Conservation (phyloP, 768 basidiomycete genomes). For the Boletus rubropictus region DNA sequence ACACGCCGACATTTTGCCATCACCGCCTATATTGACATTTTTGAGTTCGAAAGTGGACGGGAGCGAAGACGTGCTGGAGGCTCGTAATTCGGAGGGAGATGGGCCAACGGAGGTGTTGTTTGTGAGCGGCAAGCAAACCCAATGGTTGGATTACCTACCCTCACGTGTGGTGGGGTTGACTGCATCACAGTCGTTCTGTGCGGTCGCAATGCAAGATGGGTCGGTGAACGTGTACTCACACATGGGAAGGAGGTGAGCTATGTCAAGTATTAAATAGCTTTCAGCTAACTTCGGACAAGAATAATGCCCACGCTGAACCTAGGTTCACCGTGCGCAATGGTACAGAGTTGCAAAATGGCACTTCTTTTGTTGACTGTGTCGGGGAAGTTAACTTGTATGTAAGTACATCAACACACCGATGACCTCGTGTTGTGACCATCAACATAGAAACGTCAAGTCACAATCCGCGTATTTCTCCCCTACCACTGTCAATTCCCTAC, state of each 20-base stretch:
- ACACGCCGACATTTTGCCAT: constrained; percentile 29
- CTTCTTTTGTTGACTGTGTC: constrained; percentile 69
- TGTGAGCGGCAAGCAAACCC: constrained; percentile 58
- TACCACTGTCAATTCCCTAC: constrained; percentile 53
- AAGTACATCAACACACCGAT: constrained; percentile 16
- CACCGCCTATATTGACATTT: constrained; percentile 57
- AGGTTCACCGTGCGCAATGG: constrained; percentile 61
- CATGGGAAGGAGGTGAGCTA: constrained; percentile 70
- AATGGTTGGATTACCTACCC: constrained; percentile 88
- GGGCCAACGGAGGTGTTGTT: constrained; percentile 65
- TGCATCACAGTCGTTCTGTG: constrained; percentile 62
- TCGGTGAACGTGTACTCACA: constrained; percentile 78
- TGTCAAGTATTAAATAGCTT: not conserved
- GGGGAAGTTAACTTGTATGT: constrained; percentile 78
- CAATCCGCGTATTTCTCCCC: constrained; percentile 61
- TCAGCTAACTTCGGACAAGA: constrained; percentile 36
- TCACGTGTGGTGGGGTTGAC: constrained; percentile 63
- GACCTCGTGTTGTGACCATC: constrained; percentile 5
- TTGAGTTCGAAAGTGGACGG: constrained; percentile 59
- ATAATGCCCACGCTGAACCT: constrained; percentile 72
- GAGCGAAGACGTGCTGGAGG: constrained; percentile 67
- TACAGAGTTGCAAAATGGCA: constrained; percentile 59
- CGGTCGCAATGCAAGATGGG: constrained; percentile 75
- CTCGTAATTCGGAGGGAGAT: constrained; percentile 63
- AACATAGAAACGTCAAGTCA: constrained; percentile 69